Percentiles rank a stretch among this genome's conserved stretches.
Evolutionary conservation across 208 protist species (phyloP).

Genomic region (Leishmania tropica): DNA sequence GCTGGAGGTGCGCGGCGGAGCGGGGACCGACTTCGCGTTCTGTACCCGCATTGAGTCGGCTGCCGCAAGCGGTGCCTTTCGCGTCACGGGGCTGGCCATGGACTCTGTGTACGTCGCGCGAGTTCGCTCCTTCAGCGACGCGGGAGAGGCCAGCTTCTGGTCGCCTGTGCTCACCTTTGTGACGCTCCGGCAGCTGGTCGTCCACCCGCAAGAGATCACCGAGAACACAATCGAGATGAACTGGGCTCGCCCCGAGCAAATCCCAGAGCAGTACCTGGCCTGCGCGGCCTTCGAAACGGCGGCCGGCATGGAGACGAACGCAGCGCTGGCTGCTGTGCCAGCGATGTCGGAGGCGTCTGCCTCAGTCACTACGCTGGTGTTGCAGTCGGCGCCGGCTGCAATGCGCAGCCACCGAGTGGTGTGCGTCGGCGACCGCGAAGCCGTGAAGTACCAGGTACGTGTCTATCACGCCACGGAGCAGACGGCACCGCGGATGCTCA

Average conservation of each 20-base stretch:
- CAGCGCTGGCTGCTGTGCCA: background rate
- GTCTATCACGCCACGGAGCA: conserved; percentile 36
- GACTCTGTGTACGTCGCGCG: conserved; percentile 63
- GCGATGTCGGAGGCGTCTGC: background rate
- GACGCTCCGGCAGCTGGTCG: conserved; percentile 62
- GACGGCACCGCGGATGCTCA: conserved; percentile 32
- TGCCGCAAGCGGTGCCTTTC: conserved; percentile 25
- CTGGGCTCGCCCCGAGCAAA: conserved; percentile 77
- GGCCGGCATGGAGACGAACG: background rate
- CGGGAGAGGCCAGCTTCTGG: conserved; percentile 62
- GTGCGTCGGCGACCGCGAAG: conserved; percentile 24
- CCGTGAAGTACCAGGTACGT: conserved; percentile 44
- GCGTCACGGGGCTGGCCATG: conserved; percentile 53
- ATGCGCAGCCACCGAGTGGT: background rate
- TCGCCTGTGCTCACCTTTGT: conserved; percentile 60
- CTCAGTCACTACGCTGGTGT: background rate
- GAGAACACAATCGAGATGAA: conserved; percentile 70
- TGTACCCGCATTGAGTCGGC: conserved; percentile 29
- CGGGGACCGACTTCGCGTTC: conserved; percentile 31
- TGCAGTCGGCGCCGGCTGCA: background rate
- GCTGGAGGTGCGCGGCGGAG: conserved; percentile 49
- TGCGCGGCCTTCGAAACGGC: conserved; percentile 2
- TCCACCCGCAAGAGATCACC: conserved; percentile 68
- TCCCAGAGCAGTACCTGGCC: conserved; percentile 34
- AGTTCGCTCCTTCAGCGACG: conserved; percentile 68